Conservation (phyloP, 108 stramenopile genomes). For the Seminavis robusta region DNA sequence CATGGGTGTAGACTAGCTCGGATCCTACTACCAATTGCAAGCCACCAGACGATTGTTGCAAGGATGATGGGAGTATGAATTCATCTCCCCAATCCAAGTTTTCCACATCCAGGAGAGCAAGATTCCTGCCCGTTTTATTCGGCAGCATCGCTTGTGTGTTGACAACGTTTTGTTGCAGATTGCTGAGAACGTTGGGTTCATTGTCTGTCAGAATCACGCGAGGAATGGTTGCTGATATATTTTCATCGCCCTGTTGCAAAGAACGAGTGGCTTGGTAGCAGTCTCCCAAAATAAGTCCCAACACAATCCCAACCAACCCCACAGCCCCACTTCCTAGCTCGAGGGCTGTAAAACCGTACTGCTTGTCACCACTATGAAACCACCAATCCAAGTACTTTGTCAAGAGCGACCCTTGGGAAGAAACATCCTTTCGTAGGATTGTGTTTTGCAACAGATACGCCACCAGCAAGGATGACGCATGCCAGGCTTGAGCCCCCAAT, state of each 20-base stretch:
- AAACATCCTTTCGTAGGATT: not conserved
- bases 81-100: slow-evolving; percentile 40
- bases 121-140: not conserved
- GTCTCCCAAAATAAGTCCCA: not conserved
- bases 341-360: slow-evolving; percentile 7
- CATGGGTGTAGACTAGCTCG: slow-evolving; percentile 41
- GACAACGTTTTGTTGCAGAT: slow-evolving; percentile 35
- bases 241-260: too few relatives aligned
- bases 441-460: not conserved
- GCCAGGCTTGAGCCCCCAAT: slow-evolving; percentile 47
- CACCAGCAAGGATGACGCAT: slow-evolving; percentile 37
- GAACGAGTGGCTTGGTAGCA: not conserved
- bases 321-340: slow-evolving; percentile 57
- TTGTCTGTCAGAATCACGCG: slow-evolving; percentile 34
- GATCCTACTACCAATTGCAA: slow-evolving; percentile 38
- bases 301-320: slow-evolving; percentile 33
- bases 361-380: not conserved
- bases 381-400: not conserved
- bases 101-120: slow-evolving; percentile 13
- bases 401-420: not conserved
- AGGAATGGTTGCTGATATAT: not conserved
- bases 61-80: not conserved
- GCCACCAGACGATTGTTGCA: not conserved
- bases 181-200: slow-evolving; percentile 21
- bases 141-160: not conserved